These are phyloP conservation scores for Pistacia integerrima DNA, from an alignment of 345 rosid species.

Conservation along the genomic window DNA sequence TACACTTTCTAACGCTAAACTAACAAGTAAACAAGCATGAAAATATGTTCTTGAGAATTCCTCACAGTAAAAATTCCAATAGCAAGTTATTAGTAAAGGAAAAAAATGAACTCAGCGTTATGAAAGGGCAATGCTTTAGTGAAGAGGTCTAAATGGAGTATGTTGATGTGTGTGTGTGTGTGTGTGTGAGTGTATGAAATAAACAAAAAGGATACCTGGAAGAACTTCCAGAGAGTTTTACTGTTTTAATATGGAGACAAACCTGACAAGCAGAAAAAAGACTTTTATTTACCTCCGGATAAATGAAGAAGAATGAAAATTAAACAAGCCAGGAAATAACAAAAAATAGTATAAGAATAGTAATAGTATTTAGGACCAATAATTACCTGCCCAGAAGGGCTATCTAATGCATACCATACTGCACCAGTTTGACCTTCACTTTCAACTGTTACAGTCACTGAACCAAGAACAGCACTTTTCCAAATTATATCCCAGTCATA, in stretches of 20 bases:
- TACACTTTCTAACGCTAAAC: not conserved
- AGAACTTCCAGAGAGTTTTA: conserved; percentile 59
- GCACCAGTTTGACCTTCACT: conserved; percentile 91
- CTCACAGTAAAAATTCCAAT: not conserved
- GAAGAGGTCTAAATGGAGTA: not conserved
- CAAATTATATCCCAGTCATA: conserved; percentile 99
- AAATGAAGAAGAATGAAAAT: conserved; percentile 12
- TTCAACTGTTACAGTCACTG: conserved; percentile 84
- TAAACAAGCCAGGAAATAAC: not conserved
- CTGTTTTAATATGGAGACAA: conserved; percentile 83
- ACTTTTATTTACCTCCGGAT: conserved; percentile 21
- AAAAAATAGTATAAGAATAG: conserved; percentile 1
- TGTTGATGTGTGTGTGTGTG: not conserved
- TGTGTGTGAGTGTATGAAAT: not conserved
- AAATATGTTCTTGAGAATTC: not conserved
- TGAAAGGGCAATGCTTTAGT: not conserved
- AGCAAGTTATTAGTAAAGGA: not conserved
- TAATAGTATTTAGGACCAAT: conserved; percentile 15
- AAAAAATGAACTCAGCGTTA: not conserved
- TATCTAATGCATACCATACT: conserved; percentile 86
- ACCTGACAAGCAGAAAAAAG: conserved; percentile 53
- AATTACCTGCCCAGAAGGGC: conserved; percentile 90
- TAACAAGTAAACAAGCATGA: not conserved
- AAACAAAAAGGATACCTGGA: conserved; percentile 53
- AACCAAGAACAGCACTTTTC: conserved; percentile 97